A percentile compares a stretch with the other conserved stretches of the same genome.
These are phyloP conservation scores for Niebla homalea DNA, from an alignment of 495 filamentous ascomycete genomes.

Conservation along the genomic window DNA sequence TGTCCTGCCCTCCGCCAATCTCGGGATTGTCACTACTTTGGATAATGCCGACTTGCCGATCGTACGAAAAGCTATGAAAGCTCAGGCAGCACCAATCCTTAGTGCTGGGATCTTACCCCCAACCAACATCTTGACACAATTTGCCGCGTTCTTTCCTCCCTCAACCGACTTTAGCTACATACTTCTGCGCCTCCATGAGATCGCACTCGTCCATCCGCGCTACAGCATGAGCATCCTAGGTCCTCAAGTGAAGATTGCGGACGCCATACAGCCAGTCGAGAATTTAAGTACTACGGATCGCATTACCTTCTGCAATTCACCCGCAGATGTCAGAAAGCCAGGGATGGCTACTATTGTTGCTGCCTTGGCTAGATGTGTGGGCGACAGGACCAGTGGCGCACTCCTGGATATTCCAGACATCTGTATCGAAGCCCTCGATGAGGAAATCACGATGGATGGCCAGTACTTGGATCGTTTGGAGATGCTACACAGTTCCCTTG, in stretches of 20 bases:
- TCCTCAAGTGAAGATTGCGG: constrained; percentile 49
- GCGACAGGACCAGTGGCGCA: constrained; percentile 45
- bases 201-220: constrained; percentile 40
- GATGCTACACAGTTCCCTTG: constrained; percentile 62
- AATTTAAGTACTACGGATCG: constrained; percentile 57
- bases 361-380: constrained; percentile 54
- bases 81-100: constrained; percentile 48
- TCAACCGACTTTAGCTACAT: constrained; percentile 66
- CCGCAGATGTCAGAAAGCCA: constrained; percentile 26
- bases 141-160: constrained; percentile 65
- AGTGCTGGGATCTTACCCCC: constrained; percentile 69
- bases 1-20: constrained; percentile 18
- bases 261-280: constrained; percentile 50
- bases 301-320: constrained; percentile 60
- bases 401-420: constrained; percentile 51
- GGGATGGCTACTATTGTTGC: constrained; percentile 28
- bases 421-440: constrained; percentile 54
- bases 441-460: constrained; percentile 28
- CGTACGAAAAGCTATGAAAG: constrained; percentile 47
- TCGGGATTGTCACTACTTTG: constrained; percentile 72
- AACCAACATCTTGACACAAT: constrained; percentile 47
- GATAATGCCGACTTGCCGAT: constrained; percentile 52
- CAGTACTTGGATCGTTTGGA: constrained; percentile 55
- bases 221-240: constrained; percentile 61
- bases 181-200: constrained; percentile 53